Evolutionary conservation across 805 yeast genomes (phyloP), one percentile per base, ranked within the genome.

Genomic region (Candida jianshihensis): DNA sequence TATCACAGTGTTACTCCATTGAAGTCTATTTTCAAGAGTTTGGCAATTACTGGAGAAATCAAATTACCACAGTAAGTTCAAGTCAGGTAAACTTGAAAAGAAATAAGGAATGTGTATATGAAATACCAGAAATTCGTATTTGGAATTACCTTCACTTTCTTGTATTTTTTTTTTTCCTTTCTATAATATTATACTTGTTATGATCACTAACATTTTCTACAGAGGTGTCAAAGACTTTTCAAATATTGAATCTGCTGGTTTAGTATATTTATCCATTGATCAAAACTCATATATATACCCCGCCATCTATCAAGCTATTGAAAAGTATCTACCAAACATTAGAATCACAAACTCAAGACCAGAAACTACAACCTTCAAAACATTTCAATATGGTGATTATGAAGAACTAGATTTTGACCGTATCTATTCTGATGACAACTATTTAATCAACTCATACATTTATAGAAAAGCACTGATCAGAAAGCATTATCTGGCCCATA

Each of bases 391-490:
- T 56, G 89, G 87, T 15, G 97, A 90, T 37, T 90, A 90, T 56
- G 98, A 90, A 54, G 87, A 83, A 33, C 60, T 88, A 17, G 84
- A 89, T 51, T 73, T 88, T 51, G 97, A 89, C 47, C 57, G 71
- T 40, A 49, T 81, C 24, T 62, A 65, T 49, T 38, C 57, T 15
- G 56, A 64, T 18, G 64, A 70, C 0, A 37, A 46, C 11, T 89
- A 88, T 56, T 63, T 76, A 37, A 67, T 83, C 2, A 85, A 89
- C 42, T 78, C 95, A 2, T 90, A 86, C 56, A 75, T 88, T 29
- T 90, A 83, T 57, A 69, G 98, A 48, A 92, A 92, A 55, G 96
- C 90, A 0, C 61, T 92, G 37, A 92, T 90, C 33, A 71, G 98
- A 42, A 92, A 92, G 57, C 95, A 92, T 57, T 89, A 78, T 50